These are phyloP conservation scores for Solanum chiquidenum DNA, from an alignment of 257 asterid species.

Conservation along the genomic window DNA sequence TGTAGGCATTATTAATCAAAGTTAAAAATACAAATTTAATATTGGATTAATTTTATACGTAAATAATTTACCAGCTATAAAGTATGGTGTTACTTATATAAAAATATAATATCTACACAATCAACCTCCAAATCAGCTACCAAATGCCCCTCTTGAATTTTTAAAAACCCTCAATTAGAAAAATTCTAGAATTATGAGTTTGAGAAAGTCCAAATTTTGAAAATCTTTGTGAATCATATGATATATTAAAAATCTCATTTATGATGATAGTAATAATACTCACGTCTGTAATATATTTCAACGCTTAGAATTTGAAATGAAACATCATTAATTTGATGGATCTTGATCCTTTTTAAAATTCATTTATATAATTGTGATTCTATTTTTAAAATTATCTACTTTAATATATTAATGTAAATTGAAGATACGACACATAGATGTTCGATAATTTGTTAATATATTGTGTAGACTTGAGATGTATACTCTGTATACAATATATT, in stretches of 20 bases:
- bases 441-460: background rate
- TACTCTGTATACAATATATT: background rate
- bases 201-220: background rate
- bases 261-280: background rate
- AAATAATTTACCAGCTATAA: background rate
- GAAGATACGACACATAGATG: background rate
- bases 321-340: background rate
- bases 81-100: background rate
- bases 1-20: background rate
- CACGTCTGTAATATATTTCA: background rate
- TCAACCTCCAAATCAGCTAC: background rate
- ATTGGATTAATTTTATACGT: background rate
- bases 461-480: background rate
- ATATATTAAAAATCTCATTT: background rate
- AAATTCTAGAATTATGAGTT: background rate
- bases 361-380: background rate
- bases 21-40: background rate
- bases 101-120: background rate
- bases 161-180: background rate
- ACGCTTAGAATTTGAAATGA: background rate
- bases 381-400: background rate
- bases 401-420: background rate
- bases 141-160: background rate
- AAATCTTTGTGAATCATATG: background rate
- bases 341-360: background rate